Base-by-base conservation (phyloP, 768 basidiomycete species). In the Termitomyces sp. region DNA sequence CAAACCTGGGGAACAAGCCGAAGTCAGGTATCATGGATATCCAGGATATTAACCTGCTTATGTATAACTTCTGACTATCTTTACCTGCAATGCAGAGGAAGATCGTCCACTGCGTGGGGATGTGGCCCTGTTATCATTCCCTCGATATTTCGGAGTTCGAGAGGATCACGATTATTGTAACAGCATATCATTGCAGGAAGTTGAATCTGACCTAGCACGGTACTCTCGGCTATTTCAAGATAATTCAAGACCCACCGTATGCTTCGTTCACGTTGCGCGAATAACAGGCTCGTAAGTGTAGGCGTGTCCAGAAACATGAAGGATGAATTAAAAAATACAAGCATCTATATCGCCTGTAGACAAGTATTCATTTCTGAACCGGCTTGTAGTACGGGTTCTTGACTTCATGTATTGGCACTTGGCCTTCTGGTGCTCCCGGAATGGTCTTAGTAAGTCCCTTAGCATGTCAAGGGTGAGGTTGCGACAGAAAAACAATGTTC, bases 391-490 rank as follows among this genome's bases (percentile, higher is more conserved):
- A 81, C 3, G 95, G 94, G 57, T 76, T 89, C 71, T 85, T 78
- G 67, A 93, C 82, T 69, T 98, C 94, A 71, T 98, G 94, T 69
- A 98, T 85, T 57, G 84, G 94, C 37, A 81, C 79, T 71, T 90
- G 79, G 57, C 89, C 92, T 61, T 79, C 79, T 57, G 96, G 88
- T 44, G 91, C 77, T 8, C 93, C 95, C 26, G 96, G 96, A 63
- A 98, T 94, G 44, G 83, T 85, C 75, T 98, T 98, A 41, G 77
- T 82, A 57, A 98, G 80, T 63, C 94, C 94, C 96, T 98, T 68
- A 8, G 48, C 54, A n/a, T 33, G 17, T 50, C 41, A 38, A 38
- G 33, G 57, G n/a, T 30, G 19, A 50, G 45, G 5, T 26, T 21
- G 43, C 1, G 15, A 37, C n/a, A 50, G 3, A 12, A 41, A 17